Base-by-base conservation (phyloP, 352 stramenopile species). In the Phytophthora idaei region DNA sequence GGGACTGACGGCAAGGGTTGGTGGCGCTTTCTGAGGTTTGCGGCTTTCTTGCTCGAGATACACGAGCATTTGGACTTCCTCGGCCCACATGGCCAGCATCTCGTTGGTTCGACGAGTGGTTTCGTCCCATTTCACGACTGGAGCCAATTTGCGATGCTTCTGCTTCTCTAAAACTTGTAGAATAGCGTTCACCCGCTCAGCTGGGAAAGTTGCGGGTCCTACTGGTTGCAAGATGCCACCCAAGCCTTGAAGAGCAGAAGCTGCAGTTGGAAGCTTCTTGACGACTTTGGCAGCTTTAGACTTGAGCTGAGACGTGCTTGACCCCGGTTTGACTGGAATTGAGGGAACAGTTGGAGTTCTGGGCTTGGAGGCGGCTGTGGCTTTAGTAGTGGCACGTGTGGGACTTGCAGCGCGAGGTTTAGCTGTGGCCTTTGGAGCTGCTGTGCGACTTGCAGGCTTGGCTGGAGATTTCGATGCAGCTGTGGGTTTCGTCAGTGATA, bases 21-120 rank as follows among this genome's bases (percentile, higher is more conserved):
- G 51, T 3, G 32, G 3, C 5, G 65, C 44, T 63, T 81, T 85
- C 61, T 86, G 83, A 0, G 81, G 72, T 44, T 85, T 85, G 36
- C 80, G 77, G n/a, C 64, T 89, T 52, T 92, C 79, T 44, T 89
- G 79, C 54, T 90, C 78, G 15, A 79, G 49, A 42, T 74, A 72
- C 7, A 90, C 46, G 39, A 85, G 75, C 61, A 73, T 87, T 41
- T 78, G 73, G 1, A 91, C 44, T 55, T 92, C 83, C 56, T 92
- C 83, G 0, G 72, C 72, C 53, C 74, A 90, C 83, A 92, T 92
- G 6, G 72, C 57, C 28, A 92, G 58, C 51, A 71, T 53, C 53
- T 92, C 83, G 56, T 90, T 89, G 9, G 71, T 78, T 31, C 73
- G 71, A 8, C 57, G 67, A 9, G 77, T 83, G 2, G n/a, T 29